Evolutionary conservation across 768 basidiomycete species (phyloP).

Genomic region (Xerocomellus intermedius): DNA sequence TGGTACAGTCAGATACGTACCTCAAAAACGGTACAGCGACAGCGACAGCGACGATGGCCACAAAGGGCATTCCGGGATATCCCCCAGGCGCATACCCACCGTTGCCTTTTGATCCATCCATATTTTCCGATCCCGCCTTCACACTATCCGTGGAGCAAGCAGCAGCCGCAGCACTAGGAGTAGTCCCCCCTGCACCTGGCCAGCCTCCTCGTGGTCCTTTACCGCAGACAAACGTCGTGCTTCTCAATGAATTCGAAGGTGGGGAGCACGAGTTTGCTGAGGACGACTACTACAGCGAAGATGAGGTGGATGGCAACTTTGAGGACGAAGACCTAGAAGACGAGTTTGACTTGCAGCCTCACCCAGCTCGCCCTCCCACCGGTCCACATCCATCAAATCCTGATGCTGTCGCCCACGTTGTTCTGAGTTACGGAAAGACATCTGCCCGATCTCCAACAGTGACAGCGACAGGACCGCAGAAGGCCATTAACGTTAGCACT

Average conservation of each 20-base stretch:
- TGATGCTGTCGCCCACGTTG: conserved; percentile 37
- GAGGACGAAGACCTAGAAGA: conserved; percentile 38
- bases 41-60: conserved; percentile 32
- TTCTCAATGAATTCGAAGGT: conserved; percentile 38
- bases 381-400: conserved; percentile 18
- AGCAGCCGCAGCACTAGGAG: conserved; percentile 36
- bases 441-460: conserved; percentile 12
- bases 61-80: conserved; percentile 37
- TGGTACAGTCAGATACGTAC: conserved; percentile 46
- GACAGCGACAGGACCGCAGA: conserved; percentile 6
- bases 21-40: conserved; percentile 36
- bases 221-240: conserved; percentile 36
- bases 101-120: conserved; percentile 49
- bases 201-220: conserved; percentile 33
- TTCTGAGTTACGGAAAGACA: conserved; percentile 41
- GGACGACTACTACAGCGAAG: conserved; percentile 48
- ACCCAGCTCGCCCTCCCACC: conserved; percentile 19
- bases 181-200: conserved; percentile 29
- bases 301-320: conserved; percentile 43
- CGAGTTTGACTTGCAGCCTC: conserved; percentile 30
- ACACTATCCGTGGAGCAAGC: conserved; percentile 50
- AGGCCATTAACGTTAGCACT: conserved; percentile 22
- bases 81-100: conserved; percentile 42
- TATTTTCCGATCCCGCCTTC: conserved; percentile 55
- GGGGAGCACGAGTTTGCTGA: conserved; percentile 38